A percentile compares a stretch with the other conserved stretches of the same genome.
Conservation (phyloP, 495 filamentous ascomycete genomes). For the Usnea hakonensis region DNA sequence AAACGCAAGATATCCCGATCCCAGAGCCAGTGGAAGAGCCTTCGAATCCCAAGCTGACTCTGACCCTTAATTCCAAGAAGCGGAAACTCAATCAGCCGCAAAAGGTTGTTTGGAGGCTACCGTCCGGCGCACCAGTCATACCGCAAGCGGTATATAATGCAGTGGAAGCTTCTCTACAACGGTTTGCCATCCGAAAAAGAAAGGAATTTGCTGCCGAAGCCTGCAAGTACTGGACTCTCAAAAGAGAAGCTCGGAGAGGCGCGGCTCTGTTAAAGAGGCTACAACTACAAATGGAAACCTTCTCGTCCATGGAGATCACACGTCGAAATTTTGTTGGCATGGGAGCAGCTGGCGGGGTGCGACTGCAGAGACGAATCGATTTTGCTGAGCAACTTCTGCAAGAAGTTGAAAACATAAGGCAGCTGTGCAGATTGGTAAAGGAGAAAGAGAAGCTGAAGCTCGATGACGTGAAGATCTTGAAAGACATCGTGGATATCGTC, state of each 20-base stretch:
- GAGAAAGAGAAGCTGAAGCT: conserved; percentile 68
- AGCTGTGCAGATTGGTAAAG: conserved; percentile 59
- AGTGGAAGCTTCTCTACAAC: conserved; percentile 67
- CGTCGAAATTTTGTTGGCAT: conserved; percentile 85
- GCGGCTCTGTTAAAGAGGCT: conserved; percentile 86
- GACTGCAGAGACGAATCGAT: conserved; percentile 74
- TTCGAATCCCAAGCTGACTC: conserved; percentile 40
- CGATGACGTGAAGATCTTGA: conserved; percentile 64
- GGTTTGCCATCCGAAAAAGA: conserved; percentile 73
- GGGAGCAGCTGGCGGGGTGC: conserved; percentile 72
- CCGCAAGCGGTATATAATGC: conserved; percentile 75
- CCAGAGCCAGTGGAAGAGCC: conserved; percentile 23
- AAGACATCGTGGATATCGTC: conserved; percentile 69
- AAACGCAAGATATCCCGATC: conserved; percentile 40
- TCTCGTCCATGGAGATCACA: conserved; percentile 93
- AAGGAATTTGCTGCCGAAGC: conserved; percentile 88
- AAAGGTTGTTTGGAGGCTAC: conserved; percentile 83
- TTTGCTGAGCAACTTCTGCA: conserved; percentile 69
- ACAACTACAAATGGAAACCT: conserved; percentile 88
- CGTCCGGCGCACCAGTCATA: conserved; percentile 90
- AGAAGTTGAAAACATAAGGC: conserved; percentile 66
- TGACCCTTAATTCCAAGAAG: conserved; percentile 67
- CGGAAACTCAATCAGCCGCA: conserved; percentile 56
- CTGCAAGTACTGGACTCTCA: conserved; percentile 96
- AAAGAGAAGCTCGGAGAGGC: conserved; percentile 84